Evolutionary conservation across 176 grass and related monocot species (phyloP).

Genomic region (Oropetium thomaeum): DNA sequence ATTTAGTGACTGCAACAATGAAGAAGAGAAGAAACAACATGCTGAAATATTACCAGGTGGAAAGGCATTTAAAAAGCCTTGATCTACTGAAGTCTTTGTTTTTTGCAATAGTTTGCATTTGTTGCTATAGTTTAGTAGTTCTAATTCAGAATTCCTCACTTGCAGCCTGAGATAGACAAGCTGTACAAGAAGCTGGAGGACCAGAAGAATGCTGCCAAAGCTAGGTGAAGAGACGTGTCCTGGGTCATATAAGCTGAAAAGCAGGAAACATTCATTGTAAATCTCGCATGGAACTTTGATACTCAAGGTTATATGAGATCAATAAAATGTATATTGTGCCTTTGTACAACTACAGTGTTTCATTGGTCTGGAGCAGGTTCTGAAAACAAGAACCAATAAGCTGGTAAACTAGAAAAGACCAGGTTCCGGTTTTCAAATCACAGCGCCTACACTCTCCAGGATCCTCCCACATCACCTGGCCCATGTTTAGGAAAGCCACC

Average conservation of each 20-base stretch:
- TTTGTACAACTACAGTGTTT: background rate
- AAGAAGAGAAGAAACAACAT: conserved; percentile 89
- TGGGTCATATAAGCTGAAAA: conserved; percentile 1
- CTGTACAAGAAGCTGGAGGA: conserved; percentile 60
- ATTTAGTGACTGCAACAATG: conserved; percentile 90
- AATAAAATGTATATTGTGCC: conserved; percentile 44
- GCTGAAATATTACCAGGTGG: conserved; percentile 90
- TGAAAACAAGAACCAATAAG: background rate
- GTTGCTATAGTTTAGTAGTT: conserved; percentile 19
- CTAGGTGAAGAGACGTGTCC: conserved; percentile 33
- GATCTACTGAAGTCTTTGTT: background rate
- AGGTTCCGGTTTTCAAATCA: background rate
- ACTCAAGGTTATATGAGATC: conserved; percentile 23
- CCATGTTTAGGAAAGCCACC: no score
- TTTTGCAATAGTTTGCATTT: background rate
- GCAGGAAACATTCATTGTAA: conserved; percentile 18
- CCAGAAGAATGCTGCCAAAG: conserved; percentile 31
- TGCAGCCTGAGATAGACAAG: conserved; percentile 68
- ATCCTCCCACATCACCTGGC: background rate
- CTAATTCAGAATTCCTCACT: conserved; percentile 10
- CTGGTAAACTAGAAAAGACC: background rate
- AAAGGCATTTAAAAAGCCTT: background rate
- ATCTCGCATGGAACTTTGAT: conserved; percentile 37
- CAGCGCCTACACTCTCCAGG: background rate
- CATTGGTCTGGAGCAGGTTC: background rate